These are phyloP conservation scores for Tuber calosporum DNA, from an alignment of 495 filamentous ascomycete species.

Conservation along the genomic window DNA sequence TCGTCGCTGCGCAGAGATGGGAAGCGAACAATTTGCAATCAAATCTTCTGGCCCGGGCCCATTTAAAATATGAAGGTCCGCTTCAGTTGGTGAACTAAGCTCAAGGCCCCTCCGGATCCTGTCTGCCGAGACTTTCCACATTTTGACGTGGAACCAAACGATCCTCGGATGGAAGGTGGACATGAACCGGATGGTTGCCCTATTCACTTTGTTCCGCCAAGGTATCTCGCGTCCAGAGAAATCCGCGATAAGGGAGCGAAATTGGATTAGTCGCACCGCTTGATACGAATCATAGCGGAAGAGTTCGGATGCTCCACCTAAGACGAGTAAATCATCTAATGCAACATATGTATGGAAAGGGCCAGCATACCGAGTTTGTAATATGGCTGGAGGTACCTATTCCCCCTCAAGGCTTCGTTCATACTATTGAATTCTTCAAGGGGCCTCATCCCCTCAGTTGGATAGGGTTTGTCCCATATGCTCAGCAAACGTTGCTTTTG, in stretches of 20 bases:
- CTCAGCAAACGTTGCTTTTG: not conserved
- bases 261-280: not conserved
- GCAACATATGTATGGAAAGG: not conserved
- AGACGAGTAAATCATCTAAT: not conserved
- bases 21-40: constrained; percentile 9
- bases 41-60: constrained; percentile 11
- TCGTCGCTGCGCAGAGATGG: not conserved
- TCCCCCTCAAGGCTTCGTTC: not conserved
- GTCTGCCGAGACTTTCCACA: not conserved
- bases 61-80: not conserved
- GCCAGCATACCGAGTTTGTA: constrained; percentile 10
- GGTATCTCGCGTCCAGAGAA: not conserved
- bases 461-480: not conserved
- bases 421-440: not conserved
- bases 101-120: not conserved
- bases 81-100: not conserved
- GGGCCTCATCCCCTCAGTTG: not conserved
- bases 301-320: not conserved
- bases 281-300: not conserved
- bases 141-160: constrained; percentile 13
- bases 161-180: not conserved
- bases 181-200: not conserved
- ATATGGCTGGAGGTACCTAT: not conserved
- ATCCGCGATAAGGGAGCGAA: not conserved
- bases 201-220: constrained; percentile 1